A percentile compares a stretch with the other conserved stretches of the same genome.
Evolutionary conservation across 2,329 filamentous ascomycete species (phyloP).

Genomic region (Pezicula carpinea): DNA sequence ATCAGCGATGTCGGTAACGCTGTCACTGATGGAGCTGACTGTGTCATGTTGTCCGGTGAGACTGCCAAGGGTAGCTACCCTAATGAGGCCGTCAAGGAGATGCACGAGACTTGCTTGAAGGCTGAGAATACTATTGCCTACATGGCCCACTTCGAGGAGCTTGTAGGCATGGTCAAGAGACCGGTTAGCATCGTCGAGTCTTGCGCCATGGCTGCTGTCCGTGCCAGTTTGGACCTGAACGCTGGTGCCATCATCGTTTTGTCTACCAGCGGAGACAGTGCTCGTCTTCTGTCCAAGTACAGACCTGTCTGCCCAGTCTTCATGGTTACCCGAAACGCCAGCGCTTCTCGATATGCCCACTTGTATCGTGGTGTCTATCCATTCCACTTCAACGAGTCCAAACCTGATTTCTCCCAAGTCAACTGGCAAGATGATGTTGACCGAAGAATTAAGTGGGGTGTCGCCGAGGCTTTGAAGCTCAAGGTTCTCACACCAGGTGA

Average conservation of each 20-base stretch:
- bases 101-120: conserved; percentile 96
- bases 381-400: conserved; percentile 87
- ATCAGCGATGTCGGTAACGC: conserved; percentile 98
- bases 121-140: conserved; percentile 98
- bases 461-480: conserved; percentile 80
- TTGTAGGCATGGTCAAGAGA: conserved; percentile 76
- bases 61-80: conserved; percentile 98
- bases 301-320: conserved; percentile 98
- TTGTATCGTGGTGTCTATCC: conserved; percentile 97
- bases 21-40: conserved; percentile 95
- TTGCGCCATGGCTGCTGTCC: conserved; percentile 94
- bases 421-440: conserved; percentile 99
- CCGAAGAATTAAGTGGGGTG: conserved; percentile 94
- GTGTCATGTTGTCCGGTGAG: conserved; percentile 99
- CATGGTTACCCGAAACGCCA: conserved; percentile 90
- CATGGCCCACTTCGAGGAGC: conserved; percentile 92
- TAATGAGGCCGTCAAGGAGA: conserved; percentile 87
- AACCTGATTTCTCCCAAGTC: conserved; percentile 88
- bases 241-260: conserved; percentile 94
- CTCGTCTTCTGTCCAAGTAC: conserved; percentile 95
- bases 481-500: conserved; percentile 69
- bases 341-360: conserved; percentile 84
- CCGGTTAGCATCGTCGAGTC: conserved; percentile 89
- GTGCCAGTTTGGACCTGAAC: conserved; percentile 91
- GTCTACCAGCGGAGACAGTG: conserved; percentile 92